Percentiles rank a stretch among this genome's conserved stretches.
Evolutionary conservation across 208 protist species (phyloP).

Genomic region (Wallacemonas rigidus): DNA sequence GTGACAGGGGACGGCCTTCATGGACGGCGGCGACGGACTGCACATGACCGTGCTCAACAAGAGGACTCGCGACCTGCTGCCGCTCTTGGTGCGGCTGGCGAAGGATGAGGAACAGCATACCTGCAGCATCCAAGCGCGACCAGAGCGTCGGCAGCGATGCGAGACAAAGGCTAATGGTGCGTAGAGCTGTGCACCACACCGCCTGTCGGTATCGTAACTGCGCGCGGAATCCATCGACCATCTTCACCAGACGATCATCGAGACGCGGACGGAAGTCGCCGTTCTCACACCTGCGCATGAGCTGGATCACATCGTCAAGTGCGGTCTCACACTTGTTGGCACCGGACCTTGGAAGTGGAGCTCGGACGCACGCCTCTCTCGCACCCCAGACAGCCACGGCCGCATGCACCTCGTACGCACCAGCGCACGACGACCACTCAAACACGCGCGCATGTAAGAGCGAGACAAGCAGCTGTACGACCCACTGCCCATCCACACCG

Average conservation of each 20-base stretch:
- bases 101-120: background rate
- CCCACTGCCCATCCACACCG: conserved; percentile 3
- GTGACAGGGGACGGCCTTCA: background rate
- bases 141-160: conserved; percentile 9
- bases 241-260: background rate
- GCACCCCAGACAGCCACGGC: background rate
- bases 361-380: background rate
- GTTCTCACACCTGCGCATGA: no score
- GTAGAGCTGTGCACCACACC: background rate
- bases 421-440: background rate
- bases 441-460: conserved; percentile 5
- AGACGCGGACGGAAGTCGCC: no score
- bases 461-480: background rate
- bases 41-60: no score
- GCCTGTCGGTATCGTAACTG: background rate
- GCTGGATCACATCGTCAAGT: no score
- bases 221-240: background rate
- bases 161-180: background rate
- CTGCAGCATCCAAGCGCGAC: conserved; percentile 11
- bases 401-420: background rate
- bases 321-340: no score
- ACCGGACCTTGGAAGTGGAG: no score
- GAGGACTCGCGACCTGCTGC: background rate
- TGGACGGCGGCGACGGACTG: background rate
- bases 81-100: background rate